Conservation (phyloP, 257 asterid species). For the Mentha longifolia region DNA sequence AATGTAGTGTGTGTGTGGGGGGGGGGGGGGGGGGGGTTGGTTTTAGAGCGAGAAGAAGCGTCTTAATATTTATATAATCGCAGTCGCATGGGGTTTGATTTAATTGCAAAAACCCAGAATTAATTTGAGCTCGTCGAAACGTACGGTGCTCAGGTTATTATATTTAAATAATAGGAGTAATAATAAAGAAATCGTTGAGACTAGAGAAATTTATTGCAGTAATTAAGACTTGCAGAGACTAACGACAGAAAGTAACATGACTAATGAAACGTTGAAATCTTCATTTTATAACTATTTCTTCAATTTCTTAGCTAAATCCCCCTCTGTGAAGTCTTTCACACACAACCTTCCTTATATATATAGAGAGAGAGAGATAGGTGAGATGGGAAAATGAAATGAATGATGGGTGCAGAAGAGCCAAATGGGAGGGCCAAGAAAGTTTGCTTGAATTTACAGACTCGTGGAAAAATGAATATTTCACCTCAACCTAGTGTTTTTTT, state of each 20-base stretch:
- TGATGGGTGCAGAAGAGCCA: conserved; percentile 20
- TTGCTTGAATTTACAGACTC: conserved; percentile 36
- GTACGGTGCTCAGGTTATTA: too few species aligned
- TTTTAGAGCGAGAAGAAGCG: conserved; percentile 19
- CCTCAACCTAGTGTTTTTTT: background rate
- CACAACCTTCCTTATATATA: background rate
- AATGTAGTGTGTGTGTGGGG: conserved; percentile 26
- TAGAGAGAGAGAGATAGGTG: conserved; percentile 12
- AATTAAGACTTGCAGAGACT: conserved; percentile 11
- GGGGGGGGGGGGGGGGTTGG: conserved; percentile 11
- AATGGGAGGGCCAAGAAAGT: conserved; percentile 23
- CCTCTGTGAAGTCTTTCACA: background rate
- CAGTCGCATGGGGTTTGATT: conserved; percentile 3
- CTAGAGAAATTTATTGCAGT: background rate
- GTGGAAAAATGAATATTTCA: background rate
- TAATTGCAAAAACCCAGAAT: background rate
- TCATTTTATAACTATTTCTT: too few species aligned
- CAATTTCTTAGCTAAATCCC: background rate
- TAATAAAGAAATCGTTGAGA: background rate
- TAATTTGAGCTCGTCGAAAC: background rate
- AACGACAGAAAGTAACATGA: background rate
- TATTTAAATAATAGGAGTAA: background rate
- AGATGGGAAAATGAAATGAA: background rate
- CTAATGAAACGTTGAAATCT: background rate
- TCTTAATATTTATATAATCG: background rate